These are phyloP conservation scores for Steccherinum ochraceum DNA, from an alignment of 768 basidiomycete species.

Conservation along the genomic window DNA sequence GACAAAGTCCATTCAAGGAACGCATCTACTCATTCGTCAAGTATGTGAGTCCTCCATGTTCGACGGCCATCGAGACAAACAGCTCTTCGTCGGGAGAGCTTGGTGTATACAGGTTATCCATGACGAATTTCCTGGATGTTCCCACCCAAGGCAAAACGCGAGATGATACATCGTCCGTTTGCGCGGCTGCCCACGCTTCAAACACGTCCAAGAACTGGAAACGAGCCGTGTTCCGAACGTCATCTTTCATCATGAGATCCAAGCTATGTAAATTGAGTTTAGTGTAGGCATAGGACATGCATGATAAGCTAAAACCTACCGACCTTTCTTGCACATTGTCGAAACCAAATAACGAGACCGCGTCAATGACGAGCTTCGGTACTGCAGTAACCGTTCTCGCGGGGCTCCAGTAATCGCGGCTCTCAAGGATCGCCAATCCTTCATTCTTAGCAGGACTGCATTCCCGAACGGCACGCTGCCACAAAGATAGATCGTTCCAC, in stretches of 20 bases:
- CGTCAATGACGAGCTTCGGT: too few relatives aligned
- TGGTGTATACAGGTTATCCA: not conserved
- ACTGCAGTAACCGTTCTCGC: too few relatives aligned
- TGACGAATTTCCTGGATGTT: not conserved
- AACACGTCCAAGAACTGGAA: constrained; percentile 3
- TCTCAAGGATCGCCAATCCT: too few relatives aligned
- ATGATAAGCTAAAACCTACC: too few relatives aligned
- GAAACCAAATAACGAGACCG: too few relatives aligned
- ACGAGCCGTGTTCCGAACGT: not conserved
- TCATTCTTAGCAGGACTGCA: too few relatives aligned
- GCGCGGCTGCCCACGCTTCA: not conserved
- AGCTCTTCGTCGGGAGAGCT: not conserved
- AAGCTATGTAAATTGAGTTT: too few relatives aligned
- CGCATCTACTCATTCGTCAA: constrained; percentile 1
- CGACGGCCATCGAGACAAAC: not conserved
- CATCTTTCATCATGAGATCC: constrained; percentile 4
- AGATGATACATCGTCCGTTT: not conserved
- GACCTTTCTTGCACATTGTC: too few relatives aligned
- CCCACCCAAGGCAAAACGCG: not conserved
- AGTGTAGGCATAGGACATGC: too few relatives aligned
- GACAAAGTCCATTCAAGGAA: not conserved
- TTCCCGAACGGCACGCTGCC: too few relatives aligned
- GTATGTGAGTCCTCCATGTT: not conserved
- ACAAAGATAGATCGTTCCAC: too few relatives aligned
- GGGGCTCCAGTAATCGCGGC: too few relatives aligned